Evolutionary conservation across 1,284 basidiomycete species (phyloP).

Genomic region (Flammula alnicola): DNA sequence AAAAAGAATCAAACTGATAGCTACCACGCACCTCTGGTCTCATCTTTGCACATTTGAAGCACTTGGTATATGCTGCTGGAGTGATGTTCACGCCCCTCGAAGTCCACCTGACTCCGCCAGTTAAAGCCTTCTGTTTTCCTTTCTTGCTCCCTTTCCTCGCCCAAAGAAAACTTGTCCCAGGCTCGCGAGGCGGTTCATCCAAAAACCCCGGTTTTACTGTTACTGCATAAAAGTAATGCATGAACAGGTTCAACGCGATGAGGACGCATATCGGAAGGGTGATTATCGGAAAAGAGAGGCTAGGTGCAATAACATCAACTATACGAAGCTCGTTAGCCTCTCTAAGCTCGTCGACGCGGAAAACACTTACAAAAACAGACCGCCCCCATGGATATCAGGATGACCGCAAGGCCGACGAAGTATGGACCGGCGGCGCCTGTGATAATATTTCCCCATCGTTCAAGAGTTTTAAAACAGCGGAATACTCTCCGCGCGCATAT

Average conservation of each 20-base stretch:
- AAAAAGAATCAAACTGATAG: neutral
- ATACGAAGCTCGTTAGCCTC: constrained; percentile 7
- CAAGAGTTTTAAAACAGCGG: constrained; percentile 83
- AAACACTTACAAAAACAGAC: constrained; percentile 80
- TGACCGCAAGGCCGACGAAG: constrained; percentile 81
- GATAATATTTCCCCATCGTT: constrained; percentile 76
- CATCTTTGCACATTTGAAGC: constrained; percentile 68
- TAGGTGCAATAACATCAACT: constrained; percentile 79
- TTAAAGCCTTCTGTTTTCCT: constrained; percentile 31
- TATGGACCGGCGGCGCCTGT: constrained; percentile 91
- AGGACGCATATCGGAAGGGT: constrained; percentile 72
- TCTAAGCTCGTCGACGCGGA: neutral
- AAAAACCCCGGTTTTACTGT: constrained; percentile 79
- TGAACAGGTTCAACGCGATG: constrained; percentile 78
- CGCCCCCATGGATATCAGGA: constrained; percentile 71
- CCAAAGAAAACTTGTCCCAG: constrained; percentile 56
- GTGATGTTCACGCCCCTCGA: constrained; percentile 54
- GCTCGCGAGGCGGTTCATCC: constrained; percentile 48
- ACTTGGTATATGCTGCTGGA: constrained; percentile 58
- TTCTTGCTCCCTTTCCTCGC: constrained; percentile 40
- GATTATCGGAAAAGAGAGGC: constrained; percentile 55
- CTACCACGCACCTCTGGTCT: constrained; percentile 89
- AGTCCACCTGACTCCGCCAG: constrained; percentile 41
- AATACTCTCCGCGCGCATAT: constrained; percentile 70
- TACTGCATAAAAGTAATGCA: constrained; percentile 87